Conservation (phyloP, 176 grass and related monocot genomes). For the Bonia amplexicaulis region DNA sequence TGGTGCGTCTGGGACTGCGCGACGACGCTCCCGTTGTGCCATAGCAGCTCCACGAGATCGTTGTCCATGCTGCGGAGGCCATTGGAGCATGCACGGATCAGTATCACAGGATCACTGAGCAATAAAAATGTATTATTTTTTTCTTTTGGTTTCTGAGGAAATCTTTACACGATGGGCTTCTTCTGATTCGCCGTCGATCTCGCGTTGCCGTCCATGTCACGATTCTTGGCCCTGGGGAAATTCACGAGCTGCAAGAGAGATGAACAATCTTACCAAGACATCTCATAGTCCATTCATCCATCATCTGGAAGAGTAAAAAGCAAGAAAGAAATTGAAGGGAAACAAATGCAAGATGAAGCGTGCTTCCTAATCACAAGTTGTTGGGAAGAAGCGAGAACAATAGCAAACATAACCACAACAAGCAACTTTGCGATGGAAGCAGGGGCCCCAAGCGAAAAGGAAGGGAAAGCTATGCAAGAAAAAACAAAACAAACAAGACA, state of each 20-base stretch:
- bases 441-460: neutral
- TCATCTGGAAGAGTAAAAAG: neutral
- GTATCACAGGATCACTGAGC: neutral
- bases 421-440: neutral
- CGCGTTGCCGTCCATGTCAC: slow-evolving; percentile 42
- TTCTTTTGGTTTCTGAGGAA: neutral
- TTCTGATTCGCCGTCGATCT: slow-evolving; percentile 28
- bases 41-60: slow-evolving; percentile 75
- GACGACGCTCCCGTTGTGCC: slow-evolving; percentile 73
- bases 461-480: neutral
- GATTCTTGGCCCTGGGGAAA: neutral
- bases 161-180: slow-evolving; percentile 37
- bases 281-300: neutral
- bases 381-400: neutral
- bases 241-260: neutral
- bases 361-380: neutral
- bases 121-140: neutral
- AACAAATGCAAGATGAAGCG: too few species aligned
- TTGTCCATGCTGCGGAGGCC: slow-evolving; percentile 41
- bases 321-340: neutral
- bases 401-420: neutral
- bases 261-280: neutral
- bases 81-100: slow-evolving; percentile 8
- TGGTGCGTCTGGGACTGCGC: slow-evolving; percentile 64
- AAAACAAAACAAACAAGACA: neutral